Evolutionary conservation across 2,329 filamentous ascomycete genomes (phyloP), one percentile per base, ranked within the genome.

Genomic region (Fusarium drepaniforme): DNA sequence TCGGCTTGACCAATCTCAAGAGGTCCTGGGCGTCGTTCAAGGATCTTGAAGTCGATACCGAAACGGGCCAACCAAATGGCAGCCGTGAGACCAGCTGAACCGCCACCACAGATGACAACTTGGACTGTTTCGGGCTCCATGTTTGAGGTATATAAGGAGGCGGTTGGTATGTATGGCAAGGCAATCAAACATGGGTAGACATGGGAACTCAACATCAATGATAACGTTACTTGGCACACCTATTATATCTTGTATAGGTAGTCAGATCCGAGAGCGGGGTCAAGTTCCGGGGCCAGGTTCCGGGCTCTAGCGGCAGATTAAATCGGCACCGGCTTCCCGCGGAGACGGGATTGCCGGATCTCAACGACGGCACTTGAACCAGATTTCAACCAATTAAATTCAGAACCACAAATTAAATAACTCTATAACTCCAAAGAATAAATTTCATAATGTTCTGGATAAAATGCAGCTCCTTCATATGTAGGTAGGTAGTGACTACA

Each of bases 41-140:
- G 62, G n/a, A 73, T 67, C 30, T 66, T 68, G 62, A 71, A 75
- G 30, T 64, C 58, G 13, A 75, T 63, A 5, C 66, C 65, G 25
- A 70, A 72, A 15, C 64, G 72, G 53, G 72, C 67, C 25, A 74
- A 18, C 72, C 72, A 74, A 16, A 74, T 70, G 16, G 72, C 70
- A 21, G 70, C 72, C 13, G 61, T 68, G 16, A 74, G 70, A 8
- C 72, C 72, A 15, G 72, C 72, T 7, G 72, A 74, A 28, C 72
- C 72, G 21, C 70, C 64, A 23, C 72, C 72, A 21, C 72, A 74
- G 40, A 74, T 72, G 46, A 74, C 60, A 25, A 74, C 70, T 30
- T 53, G 25, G 11, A 53, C 49, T 5, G 49, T 53, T 30, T 53
- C 49, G 49, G 49, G 49, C 0, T 53, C 49, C 49, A 53, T 53